Evolutionary conservation across 2,329 filamentous ascomycete genomes (phyloP).

Genomic region (Colletotrichum higginsianum): DNA sequence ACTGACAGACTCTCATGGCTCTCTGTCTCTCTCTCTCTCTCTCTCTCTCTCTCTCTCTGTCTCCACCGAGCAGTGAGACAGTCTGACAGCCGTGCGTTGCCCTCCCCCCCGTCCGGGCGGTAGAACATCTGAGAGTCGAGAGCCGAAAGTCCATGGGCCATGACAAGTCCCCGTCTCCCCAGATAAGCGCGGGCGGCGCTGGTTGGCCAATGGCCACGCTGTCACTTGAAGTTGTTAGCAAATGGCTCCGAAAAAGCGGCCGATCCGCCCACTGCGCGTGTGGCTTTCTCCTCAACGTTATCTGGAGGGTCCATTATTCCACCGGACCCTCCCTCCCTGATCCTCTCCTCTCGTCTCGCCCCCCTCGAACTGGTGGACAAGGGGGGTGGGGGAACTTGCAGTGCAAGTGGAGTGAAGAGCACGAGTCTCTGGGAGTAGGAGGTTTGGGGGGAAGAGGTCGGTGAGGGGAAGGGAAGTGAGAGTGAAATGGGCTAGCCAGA

Average conservation of each 20-base stretch:
- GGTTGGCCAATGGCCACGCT: conserved; percentile 37
- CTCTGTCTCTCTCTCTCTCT: too few species aligned
- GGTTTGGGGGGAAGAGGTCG: background rate
- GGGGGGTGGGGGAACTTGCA: background rate
- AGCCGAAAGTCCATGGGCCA: too few species aligned
- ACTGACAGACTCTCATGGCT: too few species aligned
- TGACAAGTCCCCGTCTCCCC: background rate
- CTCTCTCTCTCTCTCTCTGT: conserved; percentile 23
- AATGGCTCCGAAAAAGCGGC: conserved; percentile 39
- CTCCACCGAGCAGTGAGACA: conserved; percentile 9
- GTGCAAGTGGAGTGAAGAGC: conserved; percentile 23
- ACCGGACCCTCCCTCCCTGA: background rate
- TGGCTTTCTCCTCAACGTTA: conserved; percentile 34
- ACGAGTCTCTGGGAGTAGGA: conserved; percentile 31
- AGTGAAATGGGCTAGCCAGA: conserved; percentile 1
- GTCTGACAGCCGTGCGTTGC: background rate
- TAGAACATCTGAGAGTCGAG: conserved; percentile 25
- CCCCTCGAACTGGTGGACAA: conserved; percentile 32
- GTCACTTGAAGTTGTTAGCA: conserved; percentile 41
- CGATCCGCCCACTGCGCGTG: conserved; percentile 22
- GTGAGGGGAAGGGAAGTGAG: conserved; percentile 2
- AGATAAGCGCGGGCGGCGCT: conserved; percentile 35
- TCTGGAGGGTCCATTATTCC: conserved; percentile 24
- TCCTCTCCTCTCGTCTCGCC: too few species aligned
- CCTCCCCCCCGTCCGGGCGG: conserved; percentile 30